Evolutionary conservation across 169 alveolate species (phyloP), one percentile per base, ranked within the genome.

Genomic region (Cryptosporidium ubiquitum): DNA sequence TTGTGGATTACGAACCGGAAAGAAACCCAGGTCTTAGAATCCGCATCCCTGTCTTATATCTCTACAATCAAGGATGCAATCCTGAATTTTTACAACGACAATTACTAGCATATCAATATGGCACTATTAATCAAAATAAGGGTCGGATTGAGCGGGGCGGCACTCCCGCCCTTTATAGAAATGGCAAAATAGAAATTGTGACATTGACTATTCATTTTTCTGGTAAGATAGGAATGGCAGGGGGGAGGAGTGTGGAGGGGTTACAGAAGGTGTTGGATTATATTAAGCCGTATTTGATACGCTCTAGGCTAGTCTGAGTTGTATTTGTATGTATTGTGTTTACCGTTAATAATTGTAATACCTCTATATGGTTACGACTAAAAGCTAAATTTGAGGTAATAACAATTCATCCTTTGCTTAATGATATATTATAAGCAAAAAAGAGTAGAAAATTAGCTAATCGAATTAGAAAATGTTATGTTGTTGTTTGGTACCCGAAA

Each of bases 181-280:
- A 35, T 18, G 40, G 29, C 9, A 79, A 79, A 60, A 60, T 79
- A 3, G 89, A 79, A 64, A 26, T 79, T 64, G 89, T 79, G 40
- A 79, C 89, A 23, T 79, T 79, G 20, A 79, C 89, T 23, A 64
- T 79, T 29, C 89, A 79, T 39, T 79, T 79, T 42, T 79, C 89
- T 35, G 89, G 89, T 14, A 79, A 79, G 26, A 79, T 79, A 26
- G 89, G 89, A 2, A 79, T 79, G 89, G 89, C 89, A 42, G 89
- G 89, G 7, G 89, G 69, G 18, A 79, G 74, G 29, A 79, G 79
- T 9, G 51, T 60, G n/a, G 61, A 79, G 3, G 47, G 89, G 5
- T 52, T 79, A 20, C 69, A 79, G 26, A 66, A 29, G 12, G 74
- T 58, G n/a, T 66, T 79, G 18, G 66, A 60, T 6, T 79, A 61